phyloP scores from a whole-genome alignment of 495 filamentous ascomycete genomes.

The Aspergillus ostianus region DNA sequence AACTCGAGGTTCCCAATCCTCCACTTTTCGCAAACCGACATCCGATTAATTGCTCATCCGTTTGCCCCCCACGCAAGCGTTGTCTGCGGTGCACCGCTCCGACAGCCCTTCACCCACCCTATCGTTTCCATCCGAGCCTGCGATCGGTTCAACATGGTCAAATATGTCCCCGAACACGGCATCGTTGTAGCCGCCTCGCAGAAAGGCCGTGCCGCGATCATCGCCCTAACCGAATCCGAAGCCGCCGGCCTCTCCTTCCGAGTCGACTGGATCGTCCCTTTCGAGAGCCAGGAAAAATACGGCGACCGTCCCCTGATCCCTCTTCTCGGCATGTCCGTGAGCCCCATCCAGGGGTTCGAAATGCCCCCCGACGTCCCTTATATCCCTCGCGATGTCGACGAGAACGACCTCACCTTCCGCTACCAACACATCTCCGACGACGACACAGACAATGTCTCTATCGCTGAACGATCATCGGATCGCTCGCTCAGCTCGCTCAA shows the following conservation, averaged over 20 bases:
- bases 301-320: conserved; percentile 42
- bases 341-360: conserved; percentile 62
- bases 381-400: conserved; percentile 29
- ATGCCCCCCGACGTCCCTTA: conserved; percentile 36
- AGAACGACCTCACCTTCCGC: conserved; percentile 32
- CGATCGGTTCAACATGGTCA: conserved; percentile 74
- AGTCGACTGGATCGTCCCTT: conserved; percentile 57
- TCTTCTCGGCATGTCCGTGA: conserved; percentile 55
- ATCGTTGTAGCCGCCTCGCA: conserved; percentile 72
- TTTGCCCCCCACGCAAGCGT: conserved; percentile 44
- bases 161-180: conserved; percentile 74
- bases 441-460: conserved; percentile 6
- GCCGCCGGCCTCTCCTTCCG: conserved; percentile 44
- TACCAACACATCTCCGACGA: conserved; percentile 26
- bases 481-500: conserved; percentile 6
- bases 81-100: conserved; percentile 48
- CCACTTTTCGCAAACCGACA: conserved; percentile 56
- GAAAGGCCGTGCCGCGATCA: conserved; percentile 69
- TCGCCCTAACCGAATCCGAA: conserved; percentile 61
- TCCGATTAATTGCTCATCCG: conserved; percentile 54
- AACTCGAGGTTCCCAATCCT: conserved; percentile 47
- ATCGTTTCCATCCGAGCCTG: conserved; percentile 40
- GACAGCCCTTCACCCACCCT: conserved; percentile 35
- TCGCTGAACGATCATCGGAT: neutral
- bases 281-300: conserved; percentile 42